Base-by-base conservation (phyloP, 2,329 filamentous ascomycete genomes). In the Aspergillus puulaauensis region DNA sequence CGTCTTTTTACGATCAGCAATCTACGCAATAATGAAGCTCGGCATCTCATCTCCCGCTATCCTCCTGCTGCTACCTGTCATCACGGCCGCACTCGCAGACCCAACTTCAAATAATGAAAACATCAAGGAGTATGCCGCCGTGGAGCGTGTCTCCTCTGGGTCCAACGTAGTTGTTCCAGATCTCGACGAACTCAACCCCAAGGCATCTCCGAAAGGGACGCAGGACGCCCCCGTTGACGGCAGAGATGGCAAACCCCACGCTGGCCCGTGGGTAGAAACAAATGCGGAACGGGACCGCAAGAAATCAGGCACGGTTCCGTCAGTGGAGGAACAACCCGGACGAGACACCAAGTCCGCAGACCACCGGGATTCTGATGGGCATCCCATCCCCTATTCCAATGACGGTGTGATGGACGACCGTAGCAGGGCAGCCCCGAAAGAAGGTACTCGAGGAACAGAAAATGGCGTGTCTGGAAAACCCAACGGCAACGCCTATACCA, bases 351-450 rank as follows among this genome's bases (percentile, higher is more conserved):
- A 62, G 57, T 66, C 64, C n/a, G 64, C 66, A 21, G 70, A 66
- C 24, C 74, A 73, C 57, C 52, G 71, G 65, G 86, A 65, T 68
- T 77, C 56, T n/a, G 71, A 73, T 55, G 75, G 75, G 9, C 68
- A 70, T 37, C 54, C 66, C 40, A 79, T 84, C 24, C 81, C 83
- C 3, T 76, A 82, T 60, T 82, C 80, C 37, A 83, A 86, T 59
- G 83, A 96, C 71, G 91, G 93, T 41, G 91, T 97, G 58, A 97
- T 97, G 93, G 90, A 96, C 70, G 93, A 97, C 73, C 90, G 89
- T 62, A 84, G 90, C 70, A 82, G 91, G 64, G 77, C 83, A 39
- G 83, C 85, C 41, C 91, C 93, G 4, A 93, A 92, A 71, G 84
- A 92, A 72, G 93, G 93, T 47, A 96, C 91, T 2, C 90, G 89